Evolutionary conservation across 345 rosid species (phyloP), one percentile per base, ranked within the genome.

Genomic region (Isatis tinctoria): DNA sequence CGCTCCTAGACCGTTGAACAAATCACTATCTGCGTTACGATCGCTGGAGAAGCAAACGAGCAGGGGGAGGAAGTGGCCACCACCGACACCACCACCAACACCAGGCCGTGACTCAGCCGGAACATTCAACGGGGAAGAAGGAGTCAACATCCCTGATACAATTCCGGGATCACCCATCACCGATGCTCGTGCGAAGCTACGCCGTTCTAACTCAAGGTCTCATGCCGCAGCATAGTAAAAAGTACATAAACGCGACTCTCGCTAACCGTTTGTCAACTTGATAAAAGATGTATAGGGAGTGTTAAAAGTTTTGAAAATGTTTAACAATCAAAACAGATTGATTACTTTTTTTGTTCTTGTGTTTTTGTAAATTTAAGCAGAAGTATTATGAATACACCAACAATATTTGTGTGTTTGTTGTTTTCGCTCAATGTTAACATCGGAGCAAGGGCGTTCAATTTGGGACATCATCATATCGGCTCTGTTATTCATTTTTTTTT

Each of bases 111-210:
- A 81, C 69, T 67, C 71, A 65, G 74, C 49, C 40, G 61, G 24
- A 45, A 41, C 41, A 69, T 70, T 56, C 49, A 76, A 51, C 63
- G 81, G 65, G 3, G 78, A 73, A 2, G 69, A 58, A 0, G 82
- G 84, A 16, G 28, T 58, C 2, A 57, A 49, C 51, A 32, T 60
- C 16, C 75, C 80, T 3, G 79, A 79, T 24, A 70, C 44, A 27
- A 13, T 70, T 17, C 70, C 82, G 4, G 70, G 62, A 26, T 75
- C 79, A 4, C 81, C 75, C 53, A 51, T 54, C 22, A 79, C 74
- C 5, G 84, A 80, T 47, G 82, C 81, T 60, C 84, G 83, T 2
- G 63, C 72, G 28, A 79, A 72, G 83, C 86, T 86, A 72, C 84
- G 88, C 20, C 90, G 77, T 33, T 72, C 81, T 51, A 78, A 28